A percentile compares a stretch with the other conserved stretches of the same genome.
phyloP scores from a whole-genome alignment of 768 basidiomycete species.

The Cystoderma amianthinum region DNA sequence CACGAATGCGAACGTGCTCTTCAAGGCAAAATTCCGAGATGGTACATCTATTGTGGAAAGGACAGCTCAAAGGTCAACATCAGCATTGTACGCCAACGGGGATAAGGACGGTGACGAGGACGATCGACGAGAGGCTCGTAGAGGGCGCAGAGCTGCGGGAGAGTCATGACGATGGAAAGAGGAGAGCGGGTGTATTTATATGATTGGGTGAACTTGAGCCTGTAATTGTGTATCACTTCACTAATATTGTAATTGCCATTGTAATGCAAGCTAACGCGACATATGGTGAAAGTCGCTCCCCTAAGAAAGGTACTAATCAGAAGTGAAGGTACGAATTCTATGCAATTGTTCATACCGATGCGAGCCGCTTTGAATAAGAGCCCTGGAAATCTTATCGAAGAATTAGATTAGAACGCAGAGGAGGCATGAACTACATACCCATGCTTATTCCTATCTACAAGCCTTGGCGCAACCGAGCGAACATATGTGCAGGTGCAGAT shows the following conservation, averaged over 20 bases:
- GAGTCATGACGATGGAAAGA: background rate
- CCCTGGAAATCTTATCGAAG: slow-evolving; percentile 71
- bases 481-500: slow-evolving; percentile 98
- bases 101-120: slow-evolving; percentile 21
- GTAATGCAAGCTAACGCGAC: slow-evolving; percentile 88
- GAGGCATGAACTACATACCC: slow-evolving; percentile 74
- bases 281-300: slow-evolving; percentile 93
- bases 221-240: slow-evolving; percentile 20
- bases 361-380: slow-evolving; percentile 94
- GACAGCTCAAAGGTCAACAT: slow-evolving; percentile 60
- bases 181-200: slow-evolving; percentile 13
- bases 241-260: slow-evolving; percentile 77
- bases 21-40: slow-evolving; percentile 88
- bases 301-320: slow-evolving; percentile 28
- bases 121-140: slow-evolving; percentile 20
- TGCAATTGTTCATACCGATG: slow-evolving; percentile 86
- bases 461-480: slow-evolving; percentile 80
- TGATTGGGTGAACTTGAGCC: slow-evolving; percentile 7
- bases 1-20: slow-evolving; percentile 95
- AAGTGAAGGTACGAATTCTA: no score
- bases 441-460: slow-evolving; percentile 91
- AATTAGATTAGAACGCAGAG: background rate
- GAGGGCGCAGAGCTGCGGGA: slow-evolving; percentile 13
- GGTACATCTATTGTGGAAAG: slow-evolving; percentile 89
- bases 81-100: slow-evolving; percentile 31